Base-by-base conservation (phyloP, 139 green algal species). In the Chlorella vulgaris region DNA sequence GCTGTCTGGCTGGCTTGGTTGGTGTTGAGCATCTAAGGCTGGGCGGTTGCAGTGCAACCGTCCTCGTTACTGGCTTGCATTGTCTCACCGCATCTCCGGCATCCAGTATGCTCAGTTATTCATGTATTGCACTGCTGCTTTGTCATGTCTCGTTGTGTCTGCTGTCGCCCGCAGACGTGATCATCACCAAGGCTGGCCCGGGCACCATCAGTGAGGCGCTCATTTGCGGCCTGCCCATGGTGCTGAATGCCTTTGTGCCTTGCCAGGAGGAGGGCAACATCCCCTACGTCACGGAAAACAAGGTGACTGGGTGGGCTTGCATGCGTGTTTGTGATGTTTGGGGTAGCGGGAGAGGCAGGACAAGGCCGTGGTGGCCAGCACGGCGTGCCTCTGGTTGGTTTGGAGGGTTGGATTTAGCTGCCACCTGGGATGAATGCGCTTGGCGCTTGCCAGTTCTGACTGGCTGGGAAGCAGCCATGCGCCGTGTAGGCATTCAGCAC, bases 231-330 rank as follows among this genome's bases (percentile, higher is more conserved):
- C 92, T 98, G 71, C 96, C 96, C 53, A 94, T 99, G 85, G 87
- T 99, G 55, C 91, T 99, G 66, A 99, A 99, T 76, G 95, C 91
- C 69, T 97, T 95, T 87, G 89, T 99, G 42, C 94, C 96, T 15
- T 97, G 96, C 76, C 94, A 99, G 92, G 96, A 99, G 85, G 92
- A 94, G 80, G 96, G 96, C 81, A 99, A 99, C 89, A 96, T 99
- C 61, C 91, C 94, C 0, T 98, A 94, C 81, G 96, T 99, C n/a
- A 77, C 95, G 13, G 91, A 88, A 2, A 88, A 85, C 63, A 65
- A 71, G 70, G 84, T 83, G 43, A n/a, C n/a, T n/a, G n/a, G 78
- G 13, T 58, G 10, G 47, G 47, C 47, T 58, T 10, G 47, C 13
- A 58, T 58, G 47, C 47, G 15, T 24, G 47, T 61, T 26, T 18